A percentile compares a stretch with the other conserved stretches of the same genome.
These are phyloP conservation scores for Styphnolobium japonicum DNA, from an alignment of 306 rosid genomes.

Conservation along the genomic window DNA sequence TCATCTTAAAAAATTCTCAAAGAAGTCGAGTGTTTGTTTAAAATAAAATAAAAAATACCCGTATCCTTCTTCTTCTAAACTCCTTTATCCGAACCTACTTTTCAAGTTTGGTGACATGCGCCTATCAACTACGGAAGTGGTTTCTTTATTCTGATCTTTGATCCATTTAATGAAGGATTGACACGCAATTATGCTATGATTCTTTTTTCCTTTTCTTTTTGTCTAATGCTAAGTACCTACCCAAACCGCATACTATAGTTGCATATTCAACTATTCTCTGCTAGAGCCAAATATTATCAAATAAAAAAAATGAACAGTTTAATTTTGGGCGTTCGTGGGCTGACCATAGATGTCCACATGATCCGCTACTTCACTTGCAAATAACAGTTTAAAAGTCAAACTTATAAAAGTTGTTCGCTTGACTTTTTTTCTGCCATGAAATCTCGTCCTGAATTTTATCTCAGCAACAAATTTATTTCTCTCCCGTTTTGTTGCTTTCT, in stretches of 20 bases:
- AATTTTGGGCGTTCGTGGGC: background rate
- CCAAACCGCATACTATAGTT: background rate
- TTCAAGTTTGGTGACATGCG: constrained; percentile 1
- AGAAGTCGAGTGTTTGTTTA: too few species aligned
- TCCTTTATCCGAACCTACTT: too few species aligned
- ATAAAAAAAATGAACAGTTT: background rate
- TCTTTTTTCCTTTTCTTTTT: background rate
- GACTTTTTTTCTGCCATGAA: background rate
- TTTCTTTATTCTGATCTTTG: background rate
- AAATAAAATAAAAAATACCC: too few species aligned
- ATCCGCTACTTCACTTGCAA: background rate
- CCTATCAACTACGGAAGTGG: background rate
- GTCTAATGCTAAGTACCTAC: background rate
- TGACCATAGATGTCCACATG: background rate
- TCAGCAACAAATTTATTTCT: background rate
- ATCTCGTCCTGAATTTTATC: background rate
- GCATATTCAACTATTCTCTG: background rate
- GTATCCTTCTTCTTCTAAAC: too few species aligned
- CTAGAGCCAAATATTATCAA: background rate
- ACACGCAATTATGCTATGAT: background rate
- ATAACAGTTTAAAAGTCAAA: background rate
- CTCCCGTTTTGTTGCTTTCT: background rate
- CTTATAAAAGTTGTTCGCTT: background rate
- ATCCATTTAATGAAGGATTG: background rate
- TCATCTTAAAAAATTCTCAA: too few species aligned